phyloP scores from a whole-genome alignment of 2,329 filamentous ascomycete species.

The Aspergillus sp. region DNA sequence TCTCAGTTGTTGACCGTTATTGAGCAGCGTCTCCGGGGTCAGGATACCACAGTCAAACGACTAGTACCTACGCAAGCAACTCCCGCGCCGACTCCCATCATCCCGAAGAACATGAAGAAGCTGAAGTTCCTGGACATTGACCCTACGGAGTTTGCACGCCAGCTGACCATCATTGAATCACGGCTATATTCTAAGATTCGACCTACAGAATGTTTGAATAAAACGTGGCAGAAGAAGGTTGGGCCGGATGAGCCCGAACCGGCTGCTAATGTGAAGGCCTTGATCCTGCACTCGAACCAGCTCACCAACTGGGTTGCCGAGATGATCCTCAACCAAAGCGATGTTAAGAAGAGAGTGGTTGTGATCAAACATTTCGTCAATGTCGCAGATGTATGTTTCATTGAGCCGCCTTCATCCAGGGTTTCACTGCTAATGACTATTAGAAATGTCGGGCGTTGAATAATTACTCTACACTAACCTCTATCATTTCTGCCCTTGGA shows the following conservation, averaged over 20 bases:
- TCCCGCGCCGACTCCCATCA: constrained; percentile 82
- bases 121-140: constrained; percentile 98
- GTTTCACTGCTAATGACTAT: constrained; percentile 19
- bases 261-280: constrained; percentile 89
- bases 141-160: constrained; percentile 92
- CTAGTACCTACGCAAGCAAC: constrained; percentile 85
- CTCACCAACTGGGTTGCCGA: constrained; percentile 99
- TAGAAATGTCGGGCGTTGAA: constrained; percentile 93
- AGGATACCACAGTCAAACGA: constrained; percentile 82
- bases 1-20: constrained; percentile 82
- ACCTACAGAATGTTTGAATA: constrained; percentile 93
- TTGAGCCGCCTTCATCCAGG: constrained; percentile 1
- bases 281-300: constrained; percentile 97
- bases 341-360: constrained; percentile 93
- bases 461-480: constrained; percentile 97
- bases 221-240: constrained; percentile 98
- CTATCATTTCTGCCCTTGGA: constrained; percentile 93
- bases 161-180: constrained; percentile 96
- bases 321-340: constrained; percentile 94
- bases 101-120: constrained; percentile 99
- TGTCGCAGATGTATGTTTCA: constrained; percentile 77
- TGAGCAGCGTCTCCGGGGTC: constrained; percentile 84
- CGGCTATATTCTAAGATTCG: constrained; percentile 94
- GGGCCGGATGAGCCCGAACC: constrained; percentile 72
- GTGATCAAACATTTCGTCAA: constrained; percentile 98